Percentiles rank a stretch among this genome's conserved stretches.
These are phyloP conservation scores for Glycine latifolia DNA, from an alignment of 306 rosid genomes.

Conservation along the genomic window DNA sequence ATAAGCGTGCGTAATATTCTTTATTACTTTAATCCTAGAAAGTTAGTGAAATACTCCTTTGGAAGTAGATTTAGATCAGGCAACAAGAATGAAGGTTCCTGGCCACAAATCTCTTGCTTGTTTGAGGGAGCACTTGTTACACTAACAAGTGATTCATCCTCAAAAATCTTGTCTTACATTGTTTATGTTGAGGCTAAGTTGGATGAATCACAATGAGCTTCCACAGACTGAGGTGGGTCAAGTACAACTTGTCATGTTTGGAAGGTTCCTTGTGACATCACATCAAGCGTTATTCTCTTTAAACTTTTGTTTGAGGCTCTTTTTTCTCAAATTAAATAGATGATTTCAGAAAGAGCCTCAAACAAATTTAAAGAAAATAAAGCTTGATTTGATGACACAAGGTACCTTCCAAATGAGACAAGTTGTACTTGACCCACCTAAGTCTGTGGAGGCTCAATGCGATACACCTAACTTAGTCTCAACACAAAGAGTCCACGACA, in stretches of 20 bases:
- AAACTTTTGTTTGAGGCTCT: too few relatives aligned
- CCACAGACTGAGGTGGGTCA: constrained; percentile 12
- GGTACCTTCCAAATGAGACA: constrained; percentile 27
- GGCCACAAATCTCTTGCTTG: constrained; percentile 46
- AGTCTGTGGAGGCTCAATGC: constrained; percentile 31
- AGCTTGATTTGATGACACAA: constrained; percentile 59
- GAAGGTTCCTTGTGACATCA: constrained; percentile 43
- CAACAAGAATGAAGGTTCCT: constrained; percentile 37
- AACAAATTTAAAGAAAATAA: constrained; percentile 70
- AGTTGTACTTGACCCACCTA: constrained; percentile 11
- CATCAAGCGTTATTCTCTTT: constrained; percentile 47
- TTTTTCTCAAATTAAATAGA: too few relatives aligned
- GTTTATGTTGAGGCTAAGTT: constrained; percentile 11
- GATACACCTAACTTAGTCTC: background rate
- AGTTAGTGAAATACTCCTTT: constrained; percentile 33
- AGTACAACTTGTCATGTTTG: constrained; percentile 24
- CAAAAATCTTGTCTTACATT: constrained; percentile 25
- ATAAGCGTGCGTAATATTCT: constrained; percentile 30
- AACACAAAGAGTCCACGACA: background rate
- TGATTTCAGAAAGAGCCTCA: constrained; percentile 46
- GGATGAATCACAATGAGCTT: constrained; percentile 36
- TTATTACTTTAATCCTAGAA: constrained; percentile 42
- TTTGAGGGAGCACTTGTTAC: constrained; percentile 37
- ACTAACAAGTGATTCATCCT: background rate
- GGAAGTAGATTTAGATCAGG: constrained; percentile 81